These are phyloP conservation scores for Plantago coronopus DNA, from an alignment of 305 asterid species.

Conservation along the genomic window DNA sequence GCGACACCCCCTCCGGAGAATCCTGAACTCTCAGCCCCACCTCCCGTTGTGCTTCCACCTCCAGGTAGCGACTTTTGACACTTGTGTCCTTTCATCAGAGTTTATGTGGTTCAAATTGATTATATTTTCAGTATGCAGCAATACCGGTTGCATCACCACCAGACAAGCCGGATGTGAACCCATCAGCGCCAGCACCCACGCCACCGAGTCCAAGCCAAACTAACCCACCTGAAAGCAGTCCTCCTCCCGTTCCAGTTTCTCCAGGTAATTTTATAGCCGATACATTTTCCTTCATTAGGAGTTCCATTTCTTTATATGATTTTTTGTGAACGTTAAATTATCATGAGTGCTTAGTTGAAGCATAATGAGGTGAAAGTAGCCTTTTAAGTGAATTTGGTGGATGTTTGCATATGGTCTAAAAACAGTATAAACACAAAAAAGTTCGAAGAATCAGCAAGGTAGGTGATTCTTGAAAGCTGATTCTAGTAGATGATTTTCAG, in stretches of 20 bases:
- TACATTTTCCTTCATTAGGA: slow-evolving; percentile 9
- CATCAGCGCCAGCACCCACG: slow-evolving; percentile 31
- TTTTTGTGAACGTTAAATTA: neutral
- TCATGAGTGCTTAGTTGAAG: no score
- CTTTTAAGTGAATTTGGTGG: no score
- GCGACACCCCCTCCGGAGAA: slow-evolving; percentile 35
- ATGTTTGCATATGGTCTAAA: no score
- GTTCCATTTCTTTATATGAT: neutral
- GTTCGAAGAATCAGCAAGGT: no score
- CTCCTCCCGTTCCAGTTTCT: slow-evolving; percentile 26
- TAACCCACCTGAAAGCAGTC: slow-evolving; percentile 30
- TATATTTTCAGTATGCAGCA: slow-evolving; percentile 34
- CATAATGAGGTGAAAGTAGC: no score
- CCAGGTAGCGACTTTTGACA: slow-evolving; percentile 50
- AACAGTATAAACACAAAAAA: no score
- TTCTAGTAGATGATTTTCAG: no score
- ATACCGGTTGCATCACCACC: slow-evolving; percentile 51
- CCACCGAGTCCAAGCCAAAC: slow-evolving; percentile 48
- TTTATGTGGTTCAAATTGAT: slow-evolving; percentile 26
- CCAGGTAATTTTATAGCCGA: slow-evolving; percentile 46
- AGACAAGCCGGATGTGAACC: slow-evolving; percentile 31
- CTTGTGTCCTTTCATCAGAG: slow-evolving; percentile 18
- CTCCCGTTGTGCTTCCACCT: slow-evolving; percentile 40
- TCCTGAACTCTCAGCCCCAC: slow-evolving; percentile 27
- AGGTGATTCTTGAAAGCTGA: no score